These are phyloP conservation scores for Cyanidioschyzon merolae DNA, from an alignment of 23 red algal species.

Conservation along the genomic window DNA sequence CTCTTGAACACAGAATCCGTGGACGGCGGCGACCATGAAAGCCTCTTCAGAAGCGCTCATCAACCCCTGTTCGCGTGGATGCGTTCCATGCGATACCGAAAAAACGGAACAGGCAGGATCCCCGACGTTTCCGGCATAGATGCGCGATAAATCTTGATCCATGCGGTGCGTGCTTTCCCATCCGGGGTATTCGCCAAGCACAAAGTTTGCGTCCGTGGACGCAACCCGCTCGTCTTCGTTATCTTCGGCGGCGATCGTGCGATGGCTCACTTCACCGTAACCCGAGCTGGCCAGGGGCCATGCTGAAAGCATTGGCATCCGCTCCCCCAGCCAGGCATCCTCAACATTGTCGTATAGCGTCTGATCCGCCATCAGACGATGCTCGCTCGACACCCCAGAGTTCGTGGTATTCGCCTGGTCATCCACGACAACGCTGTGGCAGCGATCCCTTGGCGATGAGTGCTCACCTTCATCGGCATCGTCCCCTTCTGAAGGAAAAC, in stretches of 20 bases:
- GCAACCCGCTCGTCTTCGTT: neutral
- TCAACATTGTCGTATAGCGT: neutral
- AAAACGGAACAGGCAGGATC: neutral
- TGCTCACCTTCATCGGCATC: neutral
- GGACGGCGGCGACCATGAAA: slow-evolving; percentile 5
- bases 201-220: neutral
- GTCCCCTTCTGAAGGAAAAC: neutral
- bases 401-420: neutral
- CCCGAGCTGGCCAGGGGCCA: neutral
- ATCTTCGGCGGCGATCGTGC: neutral
- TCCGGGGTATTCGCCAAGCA: neutral
- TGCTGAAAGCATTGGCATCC: neutral
- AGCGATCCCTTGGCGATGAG: neutral
- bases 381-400: neutral
- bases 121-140: neutral
- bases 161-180: neutral
- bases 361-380: neutral
- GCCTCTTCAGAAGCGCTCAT: neutral
- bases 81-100: neutral
- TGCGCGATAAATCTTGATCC: neutral
- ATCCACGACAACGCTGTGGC: neutral
- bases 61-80: neutral
- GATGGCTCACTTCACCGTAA: neutral
- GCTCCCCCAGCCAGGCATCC: neutral
- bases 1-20: neutral